Evolutionary conservation across 1,139 yeast genomes (phyloP).

Genomic region (Candida sojae): DNA sequence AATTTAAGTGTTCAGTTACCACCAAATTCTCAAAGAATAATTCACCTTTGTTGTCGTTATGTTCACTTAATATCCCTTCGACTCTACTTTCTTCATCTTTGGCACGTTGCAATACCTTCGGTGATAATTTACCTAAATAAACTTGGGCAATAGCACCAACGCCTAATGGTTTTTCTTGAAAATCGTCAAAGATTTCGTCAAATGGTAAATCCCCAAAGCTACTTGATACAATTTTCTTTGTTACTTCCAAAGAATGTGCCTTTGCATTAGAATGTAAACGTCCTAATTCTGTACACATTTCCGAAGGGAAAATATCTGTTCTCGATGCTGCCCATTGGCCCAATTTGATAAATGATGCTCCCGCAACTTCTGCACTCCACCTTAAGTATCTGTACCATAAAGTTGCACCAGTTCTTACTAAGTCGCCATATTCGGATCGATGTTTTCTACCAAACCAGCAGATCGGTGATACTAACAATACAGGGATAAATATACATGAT

Average conservation of each 20-base stretch:
- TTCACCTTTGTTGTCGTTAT: conserved; percentile 11
- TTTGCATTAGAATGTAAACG: conserved; percentile 80
- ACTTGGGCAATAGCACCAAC: conserved; percentile 99
- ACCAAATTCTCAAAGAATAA: conserved; percentile 37
- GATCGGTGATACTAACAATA: conserved; percentile 64
- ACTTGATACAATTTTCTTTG: conserved; percentile 57
- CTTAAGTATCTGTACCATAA: conserved; percentile 73
- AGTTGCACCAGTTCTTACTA: conserved; percentile 58
- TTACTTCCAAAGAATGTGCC: conserved; percentile 65
- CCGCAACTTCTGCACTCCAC: conserved; percentile 77
- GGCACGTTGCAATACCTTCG: conserved; percentile 39
- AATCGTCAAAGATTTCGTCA: conserved; percentile 82
- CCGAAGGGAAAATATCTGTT: conserved; percentile 85
- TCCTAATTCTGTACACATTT: conserved; percentile 76
- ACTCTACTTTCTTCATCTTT: conserved; percentile 25
- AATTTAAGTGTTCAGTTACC: conserved; percentile 40
- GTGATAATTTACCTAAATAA: conserved; percentile 68
- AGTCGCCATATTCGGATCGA: conserved; percentile 24
- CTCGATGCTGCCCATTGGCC: conserved; percentile 99
- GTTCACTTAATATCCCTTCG: conserved; percentile 14
- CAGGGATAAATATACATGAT: conserved; percentile 67
- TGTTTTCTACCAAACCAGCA: conserved; percentile 58
- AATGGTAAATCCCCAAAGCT: conserved; percentile 65
- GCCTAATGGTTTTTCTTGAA: conserved; percentile 76
- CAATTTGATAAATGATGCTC: conserved; percentile 91